Percentiles rank a stretch among this genome's conserved stretches.
Conservation (phyloP, 257 asterid species). For the Cruciata laevipes region DNA sequence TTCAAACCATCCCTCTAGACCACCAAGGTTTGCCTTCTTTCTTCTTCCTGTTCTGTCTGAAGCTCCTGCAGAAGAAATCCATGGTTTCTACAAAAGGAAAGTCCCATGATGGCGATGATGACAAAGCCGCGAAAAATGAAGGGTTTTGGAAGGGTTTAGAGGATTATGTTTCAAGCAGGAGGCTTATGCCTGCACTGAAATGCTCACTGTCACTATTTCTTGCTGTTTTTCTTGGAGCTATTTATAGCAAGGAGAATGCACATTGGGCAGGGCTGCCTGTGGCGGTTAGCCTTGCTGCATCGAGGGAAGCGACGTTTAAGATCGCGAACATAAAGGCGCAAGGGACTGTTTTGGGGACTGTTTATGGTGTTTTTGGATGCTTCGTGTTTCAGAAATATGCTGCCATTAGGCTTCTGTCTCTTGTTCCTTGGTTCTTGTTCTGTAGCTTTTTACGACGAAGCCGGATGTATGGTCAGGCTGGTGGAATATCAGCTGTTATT, state of each 20-base stretch:
- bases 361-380: conserved; percentile 75
- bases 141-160: conserved; percentile 9
- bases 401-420: conserved; percentile 54
- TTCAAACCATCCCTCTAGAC: conserved; percentile 29
- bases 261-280: conserved; percentile 81
- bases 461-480: conserved; percentile 84
- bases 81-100: not conserved
- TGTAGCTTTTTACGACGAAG: conserved; percentile 54
- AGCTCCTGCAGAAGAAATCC: conserved; percentile 43
- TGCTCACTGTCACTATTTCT: conserved; percentile 64
- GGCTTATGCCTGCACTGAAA: conserved; percentile 57
- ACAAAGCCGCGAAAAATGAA: conserved; percentile 16
- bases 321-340: conserved; percentile 71
- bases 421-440: conserved; percentile 82
- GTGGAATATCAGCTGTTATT: conserved; percentile 71
- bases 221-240: conserved; percentile 53
- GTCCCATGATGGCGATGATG: conserved; percentile 15
- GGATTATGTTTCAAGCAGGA: conserved; percentile 19
- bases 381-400: conserved; percentile 56
- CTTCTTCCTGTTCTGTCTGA: conserved; percentile 66
- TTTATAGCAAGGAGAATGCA: conserved; percentile 61
- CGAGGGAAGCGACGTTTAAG: conserved; percentile 69
- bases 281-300: conserved; percentile 57
- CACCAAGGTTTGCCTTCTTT: conserved; percentile 39
- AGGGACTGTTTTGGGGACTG: conserved; percentile 79